Conservation (phyloP, 805 yeast genomes). For the Candida suzukii region DNA sequence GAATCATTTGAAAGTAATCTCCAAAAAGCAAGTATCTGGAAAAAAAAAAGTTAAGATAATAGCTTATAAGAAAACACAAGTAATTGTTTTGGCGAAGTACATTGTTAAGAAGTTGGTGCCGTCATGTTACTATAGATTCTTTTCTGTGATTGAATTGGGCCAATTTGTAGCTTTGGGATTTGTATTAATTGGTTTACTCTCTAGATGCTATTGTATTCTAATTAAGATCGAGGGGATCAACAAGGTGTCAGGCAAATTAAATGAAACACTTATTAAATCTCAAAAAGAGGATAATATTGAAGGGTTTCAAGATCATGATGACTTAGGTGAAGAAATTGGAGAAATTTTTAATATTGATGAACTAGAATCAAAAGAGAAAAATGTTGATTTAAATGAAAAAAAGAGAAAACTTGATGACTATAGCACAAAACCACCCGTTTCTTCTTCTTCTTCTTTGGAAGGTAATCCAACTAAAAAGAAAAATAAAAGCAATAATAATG, state of each 20-base stretch:
- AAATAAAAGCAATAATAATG: slow-evolving; percentile 6
- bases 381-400: neutral
- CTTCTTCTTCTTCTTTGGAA: neutral
- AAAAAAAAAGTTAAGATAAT: slow-evolving; percentile 3
- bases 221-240: slow-evolving; percentile 15
- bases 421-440: too few species aligned
- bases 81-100: slow-evolving; percentile 15
- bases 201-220: slow-evolving; percentile 32
- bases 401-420: too few species aligned
- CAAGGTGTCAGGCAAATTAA: slow-evolving; percentile 20
- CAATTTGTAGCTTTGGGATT: slow-evolving; percentile 74
- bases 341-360: slow-evolving; percentile 4
- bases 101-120: slow-evolving; percentile 31
- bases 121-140: slow-evolving; percentile 52
- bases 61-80: slow-evolving; percentile 3
- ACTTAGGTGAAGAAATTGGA: slow-evolving; percentile 11
- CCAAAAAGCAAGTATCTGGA: slow-evolving; percentile 6
- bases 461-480: neutral
- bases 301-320: slow-evolving; percentile 2
- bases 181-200: slow-evolving; percentile 50
- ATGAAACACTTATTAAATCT: slow-evolving; percentile 13
- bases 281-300: neutral
- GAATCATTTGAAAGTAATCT: slow-evolving; percentile 3
- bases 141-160: slow-evolving; percentile 63
- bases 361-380: neutral